A percentile compares a stretch with the other conserved stretches of the same genome.
These are phyloP conservation scores for Abortiporus biennis DNA, from an alignment of 1,284 basidiomycete species.

Conservation along the genomic window DNA sequence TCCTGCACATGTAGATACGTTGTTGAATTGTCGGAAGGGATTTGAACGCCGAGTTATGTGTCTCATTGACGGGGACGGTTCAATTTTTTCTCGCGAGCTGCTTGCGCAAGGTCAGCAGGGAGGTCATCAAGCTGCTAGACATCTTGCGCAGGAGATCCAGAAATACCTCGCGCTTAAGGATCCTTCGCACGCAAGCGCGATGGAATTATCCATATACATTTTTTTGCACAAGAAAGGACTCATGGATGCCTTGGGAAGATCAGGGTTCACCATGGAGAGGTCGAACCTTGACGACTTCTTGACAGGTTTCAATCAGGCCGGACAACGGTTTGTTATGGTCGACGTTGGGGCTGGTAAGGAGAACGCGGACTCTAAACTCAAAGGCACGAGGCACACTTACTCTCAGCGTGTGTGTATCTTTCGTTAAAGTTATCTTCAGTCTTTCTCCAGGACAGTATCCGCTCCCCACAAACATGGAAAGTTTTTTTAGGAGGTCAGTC, in stretches of 20 bases:
- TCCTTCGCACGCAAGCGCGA: conserved; percentile 13
- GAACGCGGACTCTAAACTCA: conserved; percentile 67
- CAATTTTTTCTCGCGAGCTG: conserved; percentile 51
- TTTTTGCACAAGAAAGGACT: conserved; percentile 61
- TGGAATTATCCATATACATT: conserved; percentile 55
- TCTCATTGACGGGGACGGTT: conserved; percentile 63
- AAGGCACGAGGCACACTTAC: conserved; percentile 30
- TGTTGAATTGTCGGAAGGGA: background rate
- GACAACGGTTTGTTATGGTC: conserved; percentile 59
- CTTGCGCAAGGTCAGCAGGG: conserved; percentile 50
- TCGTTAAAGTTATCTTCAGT: conserved; percentile 23
- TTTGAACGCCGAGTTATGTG: conserved; percentile 44
- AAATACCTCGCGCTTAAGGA: conserved; percentile 35
- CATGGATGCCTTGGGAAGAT: conserved; percentile 41
- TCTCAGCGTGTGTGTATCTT: background rate
- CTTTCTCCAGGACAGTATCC: conserved; percentile 54
- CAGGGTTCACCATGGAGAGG: conserved; percentile 32
- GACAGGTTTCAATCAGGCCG: conserved; percentile 59
- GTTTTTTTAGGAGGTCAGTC: conserved; percentile 53
- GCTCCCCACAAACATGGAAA: conserved; percentile 53
- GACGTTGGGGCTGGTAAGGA: conserved; percentile 71
- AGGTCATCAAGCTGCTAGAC: conserved; percentile 47
- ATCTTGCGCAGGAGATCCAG: conserved; percentile 40
- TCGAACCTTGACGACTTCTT: conserved; percentile 55
- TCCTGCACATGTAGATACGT: too few relatives aligned